Percentiles rank a stretch among this genome's conserved stretches.
phyloP scores from a whole-genome alignment of 2,329 filamentous ascomycete genomes.

The Davidsoniella neocaledoniae region DNA sequence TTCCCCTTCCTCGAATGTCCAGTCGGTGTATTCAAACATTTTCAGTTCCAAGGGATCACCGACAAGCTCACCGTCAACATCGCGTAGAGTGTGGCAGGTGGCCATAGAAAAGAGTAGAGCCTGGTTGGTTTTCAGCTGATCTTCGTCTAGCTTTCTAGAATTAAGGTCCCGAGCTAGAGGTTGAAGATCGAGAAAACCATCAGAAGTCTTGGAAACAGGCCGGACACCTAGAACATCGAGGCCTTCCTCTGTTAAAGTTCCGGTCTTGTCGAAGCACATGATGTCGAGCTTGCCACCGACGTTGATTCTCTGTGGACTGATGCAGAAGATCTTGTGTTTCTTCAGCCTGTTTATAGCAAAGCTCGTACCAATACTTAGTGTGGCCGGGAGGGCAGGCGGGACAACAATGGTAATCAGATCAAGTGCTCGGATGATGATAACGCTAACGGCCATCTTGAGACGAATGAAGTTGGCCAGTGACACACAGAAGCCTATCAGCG shows the following conservation, averaged over 20 bases:
- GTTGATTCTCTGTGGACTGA: slow-evolving; percentile 92
- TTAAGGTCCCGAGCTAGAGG: slow-evolving; percentile 18
- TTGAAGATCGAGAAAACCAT: slow-evolving; percentile 9
- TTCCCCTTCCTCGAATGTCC: slow-evolving; percentile 70
- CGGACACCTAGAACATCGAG: slow-evolving; percentile 82
- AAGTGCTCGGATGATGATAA: slow-evolving; percentile 80
- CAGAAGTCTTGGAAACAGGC: slow-evolving; percentile 33
- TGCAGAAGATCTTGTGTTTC: slow-evolving; percentile 86
- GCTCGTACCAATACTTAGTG: slow-evolving; percentile 88
- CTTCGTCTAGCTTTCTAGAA: slow-evolving; percentile 39
- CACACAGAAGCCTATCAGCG: slow-evolving; percentile 69
- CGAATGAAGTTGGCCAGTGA: slow-evolving; percentile 89
- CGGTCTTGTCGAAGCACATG: slow-evolving; percentile 97
- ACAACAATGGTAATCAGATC: slow-evolving; percentile 97
- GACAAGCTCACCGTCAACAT: slow-evolving; percentile 74
- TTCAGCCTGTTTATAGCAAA: slow-evolving; percentile 81
- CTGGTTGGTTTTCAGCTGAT: slow-evolving; percentile 14
- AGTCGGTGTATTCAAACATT: slow-evolving; percentile 95
- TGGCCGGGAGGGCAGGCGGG: slow-evolving; percentile 83
- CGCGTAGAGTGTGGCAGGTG: slow-evolving; percentile 81
- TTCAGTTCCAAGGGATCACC: slow-evolving; percentile 92
- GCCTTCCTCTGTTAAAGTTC: slow-evolving; percentile 93
- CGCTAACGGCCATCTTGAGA: slow-evolving; percentile 66
- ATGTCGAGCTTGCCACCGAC: slow-evolving; percentile 91
- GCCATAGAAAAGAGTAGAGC: slow-evolving; percentile 71